Evolutionary conservation across 2,329 filamentous ascomycete species (phyloP), one percentile per base, ranked within the genome.

Genomic region (Neophaeococcomyces mojaviensis): DNA sequence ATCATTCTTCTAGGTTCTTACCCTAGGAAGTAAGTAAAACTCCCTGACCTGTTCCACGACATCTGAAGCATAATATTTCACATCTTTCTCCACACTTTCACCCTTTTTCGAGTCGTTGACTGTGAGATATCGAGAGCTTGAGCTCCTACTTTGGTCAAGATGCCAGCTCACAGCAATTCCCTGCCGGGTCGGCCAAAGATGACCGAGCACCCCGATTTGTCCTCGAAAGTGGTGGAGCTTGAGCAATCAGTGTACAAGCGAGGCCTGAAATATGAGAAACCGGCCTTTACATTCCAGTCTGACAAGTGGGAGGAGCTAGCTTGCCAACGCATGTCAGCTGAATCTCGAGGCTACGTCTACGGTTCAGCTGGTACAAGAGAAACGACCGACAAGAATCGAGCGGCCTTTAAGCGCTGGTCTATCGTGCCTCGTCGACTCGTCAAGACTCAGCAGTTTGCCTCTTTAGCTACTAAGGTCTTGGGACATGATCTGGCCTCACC

Each of bases 291-390:
- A 0, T 82, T 78, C 2, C 73, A 82, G 44, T 73, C 77, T 5
- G 76, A 73, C 51, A 67, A 68, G 44, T 67, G 82, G 3, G 73
- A 81, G 55, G 67, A 69, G 22, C 72, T 79, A 54, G 79, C 79
- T 2, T 66, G 65, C 42, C 62, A 70, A 44, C 62, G 59, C 12
- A 67, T 82, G 62, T 61, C 64, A 16, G 60, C 63, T 2, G 67
- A 69, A 9, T 66, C 71, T 6, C 82, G 74, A 58, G 76, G 76
- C 50, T 84, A 83, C 62, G 73, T 82, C 19, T 67, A 71, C 13
- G 78, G 79, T n/a, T 78, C 77, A 5, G 79, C 79, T 0, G 78
- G 79, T 2, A 77, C 81, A 54, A 68, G 72, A 31, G 69, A 76
- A 2, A 84, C 80, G 0, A 75, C 79, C 68, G 73, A 76, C 41